Evolutionary conservation across 768 basidiomycete species (phyloP), one percentile per base, ranked within the genome.

Genomic region (Coprinellus micaceus): DNA sequence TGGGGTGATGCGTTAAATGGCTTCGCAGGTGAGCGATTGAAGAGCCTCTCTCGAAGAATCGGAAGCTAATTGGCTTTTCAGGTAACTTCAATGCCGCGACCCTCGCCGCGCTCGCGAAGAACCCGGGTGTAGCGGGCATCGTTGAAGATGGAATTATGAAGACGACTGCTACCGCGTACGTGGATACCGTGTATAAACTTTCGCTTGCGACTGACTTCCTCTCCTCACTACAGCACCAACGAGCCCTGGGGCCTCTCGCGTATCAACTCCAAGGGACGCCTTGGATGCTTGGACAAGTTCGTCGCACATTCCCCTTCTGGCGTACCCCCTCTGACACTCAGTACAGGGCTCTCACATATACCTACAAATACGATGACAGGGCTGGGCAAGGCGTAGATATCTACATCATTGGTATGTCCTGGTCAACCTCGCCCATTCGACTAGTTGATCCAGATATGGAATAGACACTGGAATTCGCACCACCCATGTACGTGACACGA

Each of bases 351-450:
- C 41, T 63, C n/a, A 66, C 60, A 3, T 72, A 60, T 54, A 61
- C 58, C 33, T 66, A 63, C 48, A 66, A 56, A 43, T 64, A 64
- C 39, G 62, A 64, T 43, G 54, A 57, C 17, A 30, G 47, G 41
- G 63, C 65, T 12, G 63, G 65, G 5, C n/a, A 43, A 1, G 73
- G 71, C 25, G 75, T 73, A 45, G 72, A 74, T 59, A 70, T 77
- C 61, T 76, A 72, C 55, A 60, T 76, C 55, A 62, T 76, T 46
- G 76, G 71, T 72, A 53, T 52, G 64, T 60, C 48, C 33, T 26
- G 9, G n/a, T 6, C 17, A 2, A 25, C 33, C 13, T 17, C 22
- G 12, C 1, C 4, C 53, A 11, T 2, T 46, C 13, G 28, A 30
- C 21, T 30, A 17, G 29, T 46, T 21, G n/a, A n/a, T 17, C 19